Evolutionary conservation across 2,329 filamentous ascomycete genomes (phyloP).

Genomic region (Pseudocercospora pini-densiflorae): DNA sequence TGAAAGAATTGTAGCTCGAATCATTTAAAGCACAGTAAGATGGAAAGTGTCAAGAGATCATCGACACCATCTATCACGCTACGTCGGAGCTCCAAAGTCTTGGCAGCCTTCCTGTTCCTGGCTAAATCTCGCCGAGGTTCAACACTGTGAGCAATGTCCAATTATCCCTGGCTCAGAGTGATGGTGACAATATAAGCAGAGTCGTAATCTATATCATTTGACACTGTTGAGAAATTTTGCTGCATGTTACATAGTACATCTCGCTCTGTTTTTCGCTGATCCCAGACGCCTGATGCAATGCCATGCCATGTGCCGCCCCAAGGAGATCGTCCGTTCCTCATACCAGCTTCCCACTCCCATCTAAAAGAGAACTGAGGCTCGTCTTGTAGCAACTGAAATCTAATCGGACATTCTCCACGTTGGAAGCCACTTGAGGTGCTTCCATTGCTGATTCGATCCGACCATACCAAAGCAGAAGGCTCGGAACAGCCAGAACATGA

Average conservation of each 20-base stretch:
- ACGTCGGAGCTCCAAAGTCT: neutral
- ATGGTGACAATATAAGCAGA: neutral
- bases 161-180: neutral
- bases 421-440: constrained; percentile 91
- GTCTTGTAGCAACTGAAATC: neutral
- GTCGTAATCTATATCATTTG: constrained; percentile 3
- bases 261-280: constrained; percentile 15
- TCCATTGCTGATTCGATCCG: constrained; percentile 80
- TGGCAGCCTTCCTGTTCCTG: constrained; percentile 4
- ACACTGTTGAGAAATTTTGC: constrained; percentile 4
- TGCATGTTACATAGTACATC: constrained; percentile 21
- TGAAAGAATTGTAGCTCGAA: neutral
- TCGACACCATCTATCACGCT: constrained; percentile 2
- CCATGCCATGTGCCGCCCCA: constrained; percentile 5
- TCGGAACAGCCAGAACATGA: constrained; percentile 87
- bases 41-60: neutral
- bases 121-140: constrained; percentile 1
- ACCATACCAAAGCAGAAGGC: constrained; percentile 97
- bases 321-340: neutral
- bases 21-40: neutral
- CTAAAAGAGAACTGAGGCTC: neutral
- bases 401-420: constrained; percentile 73
- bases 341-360: constrained; percentile 1
- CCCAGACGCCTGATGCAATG: constrained; percentile 15
- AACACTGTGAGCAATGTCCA: neutral